Conservation (phyloP, 73 alveolate species). For the Symbiodinium pilosum region DNA sequence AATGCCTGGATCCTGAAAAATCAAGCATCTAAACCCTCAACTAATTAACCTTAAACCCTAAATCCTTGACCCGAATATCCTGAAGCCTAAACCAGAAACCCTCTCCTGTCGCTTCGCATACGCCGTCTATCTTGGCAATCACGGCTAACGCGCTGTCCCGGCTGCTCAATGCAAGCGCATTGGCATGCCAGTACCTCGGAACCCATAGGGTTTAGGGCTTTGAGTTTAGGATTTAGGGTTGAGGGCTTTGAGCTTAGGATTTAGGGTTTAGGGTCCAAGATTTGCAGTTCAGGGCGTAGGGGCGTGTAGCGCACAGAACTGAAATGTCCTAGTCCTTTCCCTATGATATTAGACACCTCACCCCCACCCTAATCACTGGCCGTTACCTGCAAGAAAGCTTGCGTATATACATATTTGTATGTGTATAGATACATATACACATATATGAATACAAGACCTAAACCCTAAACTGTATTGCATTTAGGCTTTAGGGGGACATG, state of each 20-base stretch:
- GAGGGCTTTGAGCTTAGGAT: not conserved
- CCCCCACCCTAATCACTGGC: no score
- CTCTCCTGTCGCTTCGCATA: not conserved
- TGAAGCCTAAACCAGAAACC: not conserved
- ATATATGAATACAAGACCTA: no score
- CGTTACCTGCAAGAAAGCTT: no score
- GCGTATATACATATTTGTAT: no score
- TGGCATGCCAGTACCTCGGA: not conserved
- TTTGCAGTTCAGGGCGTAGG: not conserved
- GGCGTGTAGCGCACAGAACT: no score
- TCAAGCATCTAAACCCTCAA: not conserved
- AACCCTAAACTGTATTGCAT: no score
- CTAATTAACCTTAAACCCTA: not conserved
- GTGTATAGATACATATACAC: no score
- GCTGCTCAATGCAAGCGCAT: not conserved
- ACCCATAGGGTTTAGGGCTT: not conserved
- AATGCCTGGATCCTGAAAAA: not conserved
- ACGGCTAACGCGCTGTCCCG: not conserved
- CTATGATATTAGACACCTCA: no score
- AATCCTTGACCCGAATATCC: no score
- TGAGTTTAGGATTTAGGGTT: not conserved
- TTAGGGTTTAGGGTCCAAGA: not conserved
- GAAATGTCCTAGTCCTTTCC: no score
- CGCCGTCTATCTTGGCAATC: not conserved
- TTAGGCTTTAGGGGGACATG: no score